A percentile compares a stretch with the other conserved stretches of the same genome.
phyloP scores from a whole-genome alignment of 2,329 filamentous ascomycete species.

The Colletotrichum tofieldiae region DNA sequence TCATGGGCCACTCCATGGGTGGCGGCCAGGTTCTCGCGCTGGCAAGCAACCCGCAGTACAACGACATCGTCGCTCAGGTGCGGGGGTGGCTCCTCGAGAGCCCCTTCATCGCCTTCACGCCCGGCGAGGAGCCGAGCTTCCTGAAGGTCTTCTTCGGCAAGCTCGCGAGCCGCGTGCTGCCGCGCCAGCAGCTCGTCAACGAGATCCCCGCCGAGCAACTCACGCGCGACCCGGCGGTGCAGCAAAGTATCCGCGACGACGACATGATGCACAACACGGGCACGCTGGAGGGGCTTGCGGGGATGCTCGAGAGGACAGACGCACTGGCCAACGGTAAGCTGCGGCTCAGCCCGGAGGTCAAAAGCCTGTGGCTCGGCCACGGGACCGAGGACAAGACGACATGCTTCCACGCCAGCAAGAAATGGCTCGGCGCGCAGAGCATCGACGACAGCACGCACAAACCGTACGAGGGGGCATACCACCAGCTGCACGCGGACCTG shows the following conservation, averaged over 20 bases:
- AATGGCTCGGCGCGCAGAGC: slow-evolving; percentile 72
- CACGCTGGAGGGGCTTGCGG: slow-evolving; percentile 85
- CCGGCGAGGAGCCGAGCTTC: slow-evolving; percentile 73
- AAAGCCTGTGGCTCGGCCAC: slow-evolving; percentile 80
- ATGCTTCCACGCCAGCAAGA: slow-evolving; percentile 75
- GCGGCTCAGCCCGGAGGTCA: slow-evolving; percentile 67
- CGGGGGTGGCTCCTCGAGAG: slow-evolving; percentile 82
- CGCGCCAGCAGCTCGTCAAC: slow-evolving; percentile 77
- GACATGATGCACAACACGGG: slow-evolving; percentile 85
- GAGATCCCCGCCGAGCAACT: slow-evolving; percentile 76
- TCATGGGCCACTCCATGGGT: slow-evolving; percentile 94
- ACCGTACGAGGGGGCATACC: slow-evolving; percentile 83
- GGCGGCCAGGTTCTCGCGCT: slow-evolving; percentile 82
- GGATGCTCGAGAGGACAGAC: slow-evolving; percentile 81
- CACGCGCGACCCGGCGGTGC: slow-evolving; percentile 76
- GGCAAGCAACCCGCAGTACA: slow-evolving; percentile 65
- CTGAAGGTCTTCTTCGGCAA: slow-evolving; percentile 78
- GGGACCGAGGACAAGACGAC: slow-evolving; percentile 82
- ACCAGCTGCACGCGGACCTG: slow-evolving; percentile 78
- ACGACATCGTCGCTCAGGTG: slow-evolving; percentile 71
- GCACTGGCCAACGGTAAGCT: slow-evolving; percentile 72
- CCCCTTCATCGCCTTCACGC: slow-evolving; percentile 84
- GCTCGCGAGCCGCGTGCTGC: slow-evolving; percentile 78
- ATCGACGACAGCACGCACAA: slow-evolving; percentile 80
- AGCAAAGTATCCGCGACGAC: slow-evolving; percentile 75